Conservation (phyloP, 139 green algal species). For the Asterochloris erici region DNA sequence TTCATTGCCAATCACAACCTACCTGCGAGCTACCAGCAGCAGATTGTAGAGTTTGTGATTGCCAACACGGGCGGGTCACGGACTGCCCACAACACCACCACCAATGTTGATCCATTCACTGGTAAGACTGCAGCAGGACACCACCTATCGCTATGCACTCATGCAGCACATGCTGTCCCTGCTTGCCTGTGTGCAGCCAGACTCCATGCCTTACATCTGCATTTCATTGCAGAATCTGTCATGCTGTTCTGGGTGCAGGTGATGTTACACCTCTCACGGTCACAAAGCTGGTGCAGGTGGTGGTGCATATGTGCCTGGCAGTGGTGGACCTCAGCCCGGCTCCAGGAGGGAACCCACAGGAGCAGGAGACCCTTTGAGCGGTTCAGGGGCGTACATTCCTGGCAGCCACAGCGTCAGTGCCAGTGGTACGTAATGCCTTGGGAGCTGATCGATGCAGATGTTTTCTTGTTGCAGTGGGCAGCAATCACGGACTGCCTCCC, state of each 20-base stretch:
- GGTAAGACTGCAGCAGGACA: conserved; percentile 17
- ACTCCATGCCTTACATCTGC: no score
- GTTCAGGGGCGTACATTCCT: conserved; percentile 7
- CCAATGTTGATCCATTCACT: conserved; percentile 61
- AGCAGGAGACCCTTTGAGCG: conserved; percentile 31
- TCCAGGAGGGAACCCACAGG: not conserved
- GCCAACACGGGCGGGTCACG: conserved; percentile 58
- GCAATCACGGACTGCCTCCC: no score
- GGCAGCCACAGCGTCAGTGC: not conserved
- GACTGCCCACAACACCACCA: not conserved
- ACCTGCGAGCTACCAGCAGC: conserved; percentile 65
- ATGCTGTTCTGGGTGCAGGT: no score
- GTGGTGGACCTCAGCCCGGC: not conserved
- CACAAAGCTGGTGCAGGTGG: not conserved
- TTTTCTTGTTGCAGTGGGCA: no score
- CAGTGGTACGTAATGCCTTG: not conserved
- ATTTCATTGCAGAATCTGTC: no score
- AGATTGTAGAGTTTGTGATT: conserved; percentile 91
- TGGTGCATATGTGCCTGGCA: conserved; percentile 31
- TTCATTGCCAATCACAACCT: conserved; percentile 82
- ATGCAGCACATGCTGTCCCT: no score
- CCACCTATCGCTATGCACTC: no score
- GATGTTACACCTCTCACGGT: no score
- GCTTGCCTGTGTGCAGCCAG: no score
- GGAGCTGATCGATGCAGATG: no score